Evolutionary conservation across 2,329 filamentous ascomycete genomes (phyloP).

Genomic region (Nemania diffusa): DNA sequence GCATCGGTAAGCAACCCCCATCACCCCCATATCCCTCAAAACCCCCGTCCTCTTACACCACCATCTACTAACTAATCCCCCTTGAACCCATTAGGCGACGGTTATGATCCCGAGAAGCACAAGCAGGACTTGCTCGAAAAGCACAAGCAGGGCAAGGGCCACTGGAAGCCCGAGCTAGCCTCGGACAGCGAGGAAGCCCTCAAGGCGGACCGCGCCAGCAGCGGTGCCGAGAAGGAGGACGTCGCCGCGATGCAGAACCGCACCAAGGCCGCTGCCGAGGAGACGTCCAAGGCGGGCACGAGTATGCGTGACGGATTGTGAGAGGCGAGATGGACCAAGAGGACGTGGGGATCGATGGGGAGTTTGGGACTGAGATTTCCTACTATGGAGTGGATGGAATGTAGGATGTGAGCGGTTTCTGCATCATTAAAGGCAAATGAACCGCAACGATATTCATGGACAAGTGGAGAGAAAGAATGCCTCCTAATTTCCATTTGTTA

Average conservation of each 20-base stretch:
- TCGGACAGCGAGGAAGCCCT: slow-evolving; percentile 83
- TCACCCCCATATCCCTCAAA: not conserved
- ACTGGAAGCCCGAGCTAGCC: slow-evolving; percentile 83
- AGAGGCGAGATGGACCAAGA: not conserved
- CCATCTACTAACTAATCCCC: slow-evolving; percentile 43
- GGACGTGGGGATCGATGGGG: not conserved
- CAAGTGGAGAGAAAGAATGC: not conserved
- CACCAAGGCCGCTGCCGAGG: slow-evolving; percentile 65
- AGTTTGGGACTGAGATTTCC: not conserved
- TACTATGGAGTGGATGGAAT: not conserved
- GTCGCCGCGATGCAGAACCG: slow-evolving; percentile 65
- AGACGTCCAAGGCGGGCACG: slow-evolving; percentile 60
- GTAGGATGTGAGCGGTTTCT: not conserved
- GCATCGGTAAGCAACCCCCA: slow-evolving; percentile 36
- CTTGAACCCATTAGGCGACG: slow-evolving; percentile 46
- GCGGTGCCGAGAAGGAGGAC: slow-evolving; percentile 49
- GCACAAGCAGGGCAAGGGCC: slow-evolving; percentile 73
- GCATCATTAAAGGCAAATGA: not conserved
- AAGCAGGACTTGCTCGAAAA: slow-evolving; percentile 72
- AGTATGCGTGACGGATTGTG: slow-evolving; percentile 59
- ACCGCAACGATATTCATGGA: not conserved
- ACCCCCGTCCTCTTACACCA: not conserved
- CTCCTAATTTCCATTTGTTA: not conserved
- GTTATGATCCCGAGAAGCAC: slow-evolving; percentile 63
- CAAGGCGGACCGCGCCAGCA: slow-evolving; percentile 68